Base-by-base conservation (phyloP, 768 basidiomycete species). In the Phaeotremella skinneri region DNA sequence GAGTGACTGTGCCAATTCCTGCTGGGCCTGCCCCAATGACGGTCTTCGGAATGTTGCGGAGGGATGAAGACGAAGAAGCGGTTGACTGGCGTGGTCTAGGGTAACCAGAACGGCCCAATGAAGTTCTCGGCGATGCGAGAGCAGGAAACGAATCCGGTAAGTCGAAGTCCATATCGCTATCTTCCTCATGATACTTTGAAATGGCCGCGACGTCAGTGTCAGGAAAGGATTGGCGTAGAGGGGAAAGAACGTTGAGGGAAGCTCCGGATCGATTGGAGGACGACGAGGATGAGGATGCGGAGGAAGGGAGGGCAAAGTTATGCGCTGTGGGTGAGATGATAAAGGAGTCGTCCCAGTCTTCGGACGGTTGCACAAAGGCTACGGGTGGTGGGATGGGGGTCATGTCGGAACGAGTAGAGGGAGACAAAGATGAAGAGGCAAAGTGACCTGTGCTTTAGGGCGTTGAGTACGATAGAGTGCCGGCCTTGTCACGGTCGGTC, bases 1-100 rank as follows among this genome's bases (percentile, higher is more conserved):
- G 54, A 26, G 67, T 72, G 51, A 72, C 64, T 1, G 63, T 66
- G 1, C 70, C 70, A 2, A 72, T 47, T 1, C 70, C 70, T 27
- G 62, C 55, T 9, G 68, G 68, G 4, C 70, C 66, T 31, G 50
- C 34, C 3, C 68, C 67, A 3, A 72, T 52, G 20, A 69, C 59
- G 13, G 65, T 65, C 4, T 58, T 45, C 13, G 57, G 51, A 9
- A 62, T 59, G 1, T 54, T 25, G 1, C 50, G 48, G 16, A 45
- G 23, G 23, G 32, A 30, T 16, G 55, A 50, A 17, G 47, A 45
- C 52, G 23, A 11, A 29, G 32, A 50, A 29, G 52, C 30, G 9
- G 49, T 16, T 20, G 47, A 16, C 16, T n/a, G 20, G n/a, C 32
- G 32, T 20, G 48, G 27, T 29, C 14, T 27, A 1, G 54, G 21